Evolutionary conservation across 371 early-diverging fungal species (phyloP), one percentile per base, ranked within the genome.

Genomic region (Actinomucor elegans): DNA sequence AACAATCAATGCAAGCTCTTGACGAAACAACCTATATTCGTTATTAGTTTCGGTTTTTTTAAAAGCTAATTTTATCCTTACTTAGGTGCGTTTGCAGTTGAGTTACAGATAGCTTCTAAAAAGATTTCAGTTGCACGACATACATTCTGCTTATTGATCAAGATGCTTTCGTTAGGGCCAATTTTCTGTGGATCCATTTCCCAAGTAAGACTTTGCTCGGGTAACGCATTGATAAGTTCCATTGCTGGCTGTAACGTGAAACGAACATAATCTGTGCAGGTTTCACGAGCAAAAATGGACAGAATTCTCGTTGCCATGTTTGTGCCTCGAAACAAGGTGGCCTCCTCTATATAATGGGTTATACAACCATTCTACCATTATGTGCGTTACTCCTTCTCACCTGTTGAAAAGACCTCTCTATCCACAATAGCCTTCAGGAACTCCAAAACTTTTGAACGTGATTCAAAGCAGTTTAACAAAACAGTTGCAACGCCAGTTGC

Each of bases 251-350:
- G 87, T n/a, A 97, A 61, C 0, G 92, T 90, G 14, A 67, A 60
- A 34, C 87, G 80, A 24, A 96, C 67, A 49, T 91, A 97, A 17
- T 85, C 87, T 2, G 74, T 66, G 23, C 94, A 94, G 5, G 88
- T 71, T 4, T 73, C 69, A 61, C 88, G 87, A 29, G 90, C 89
- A 62, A 87, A 92, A 20, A 84, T 75, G 3, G 92, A 86, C 48
- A 97, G 69, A 23, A 96, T 69, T 15, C 88, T 69, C 1, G 93
- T 94, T 2, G 94, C 88, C 64, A 95, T 85, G 23, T 86, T 89
- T 61, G 95, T 95, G 32, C 93, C 81, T 26, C 97, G 79, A 77
- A 97, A 94, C 43, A 97, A 61, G 47, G 91, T 89, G 7, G 94
- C 77, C 21, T 92, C 87, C 50, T 85, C 73, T 48, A n/a, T n/a